Conservation (phyloP, 768 basidiomycete genomes). For the Cystofilobasidium macerans region DNA sequence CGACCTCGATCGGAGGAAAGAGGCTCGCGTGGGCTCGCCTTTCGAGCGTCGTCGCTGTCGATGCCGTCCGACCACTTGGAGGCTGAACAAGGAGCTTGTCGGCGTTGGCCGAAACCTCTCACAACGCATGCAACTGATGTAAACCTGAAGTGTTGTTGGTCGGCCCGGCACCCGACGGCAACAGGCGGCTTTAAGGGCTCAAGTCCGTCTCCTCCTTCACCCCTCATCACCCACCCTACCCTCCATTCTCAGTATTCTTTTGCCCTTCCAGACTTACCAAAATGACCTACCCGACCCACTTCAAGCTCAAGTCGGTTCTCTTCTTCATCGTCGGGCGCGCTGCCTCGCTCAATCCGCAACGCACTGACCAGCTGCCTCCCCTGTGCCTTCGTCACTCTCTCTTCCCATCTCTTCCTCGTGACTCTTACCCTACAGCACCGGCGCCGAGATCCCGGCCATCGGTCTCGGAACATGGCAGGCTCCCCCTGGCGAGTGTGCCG, state of each 20-base stretch:
- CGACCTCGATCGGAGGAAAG: too few species aligned
- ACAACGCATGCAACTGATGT: too few species aligned
- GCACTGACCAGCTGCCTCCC: not conserved
- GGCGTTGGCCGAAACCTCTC: too few species aligned
- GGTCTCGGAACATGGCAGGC: conserved; percentile 47
- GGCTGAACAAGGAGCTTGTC: too few species aligned
- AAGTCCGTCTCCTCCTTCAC: too few species aligned
- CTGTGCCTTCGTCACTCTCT: not conserved
- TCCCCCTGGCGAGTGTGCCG: conserved; percentile 54
- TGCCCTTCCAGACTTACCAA: not conserved
- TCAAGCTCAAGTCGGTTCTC: conserved; percentile 22
- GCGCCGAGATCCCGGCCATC: conserved; percentile 62
- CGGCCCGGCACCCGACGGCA: too few species aligned
- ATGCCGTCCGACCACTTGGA: too few species aligned
- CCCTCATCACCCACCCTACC: too few species aligned
- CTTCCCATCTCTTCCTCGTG: not conserved
- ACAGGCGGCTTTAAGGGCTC: too few species aligned
- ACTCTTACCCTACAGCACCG: conserved; percentile 47
- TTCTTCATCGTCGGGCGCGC: not conserved
- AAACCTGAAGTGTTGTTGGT: too few species aligned
- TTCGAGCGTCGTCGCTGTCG: too few species aligned
- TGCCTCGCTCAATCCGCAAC: not conserved
- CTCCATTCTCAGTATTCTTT: not conserved
- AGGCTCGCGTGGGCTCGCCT: too few species aligned
- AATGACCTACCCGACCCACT: conserved; percentile 17